Conservation (phyloP, 192 early-diverging fungal species). For the Rhizoclosmatium globosum region DNA sequence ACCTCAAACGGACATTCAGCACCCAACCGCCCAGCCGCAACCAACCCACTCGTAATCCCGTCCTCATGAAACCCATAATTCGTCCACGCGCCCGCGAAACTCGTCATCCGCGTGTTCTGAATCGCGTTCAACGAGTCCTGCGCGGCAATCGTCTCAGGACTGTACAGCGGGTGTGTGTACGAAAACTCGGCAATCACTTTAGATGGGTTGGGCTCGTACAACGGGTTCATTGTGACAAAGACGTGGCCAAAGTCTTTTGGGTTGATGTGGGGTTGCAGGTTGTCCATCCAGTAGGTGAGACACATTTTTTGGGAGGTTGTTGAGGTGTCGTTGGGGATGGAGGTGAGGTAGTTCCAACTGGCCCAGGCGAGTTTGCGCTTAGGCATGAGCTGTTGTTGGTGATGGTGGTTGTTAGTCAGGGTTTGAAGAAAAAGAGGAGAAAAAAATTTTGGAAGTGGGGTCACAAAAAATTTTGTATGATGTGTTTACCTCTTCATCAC, state of each 20-base stretch:
- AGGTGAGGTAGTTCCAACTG: conserved; percentile 68
- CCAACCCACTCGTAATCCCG: conserved; percentile 65
- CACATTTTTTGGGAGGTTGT: conserved; percentile 45
- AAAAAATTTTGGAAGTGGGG: conserved; percentile 18
- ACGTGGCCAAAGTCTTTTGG: conserved; percentile 54
- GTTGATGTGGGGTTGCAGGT: conserved; percentile 62
- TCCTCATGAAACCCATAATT: conserved; percentile 77
- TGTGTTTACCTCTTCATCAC: conserved; percentile 51
- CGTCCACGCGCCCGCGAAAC: conserved; percentile 70
- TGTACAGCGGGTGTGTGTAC: conserved; percentile 63
- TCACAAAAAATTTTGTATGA: background rate
- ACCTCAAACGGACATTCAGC: conserved; percentile 60
- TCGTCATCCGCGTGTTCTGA: conserved; percentile 57
- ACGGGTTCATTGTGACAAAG: conserved; percentile 69
- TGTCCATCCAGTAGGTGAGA: conserved; percentile 74
- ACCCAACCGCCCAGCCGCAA: conserved; percentile 60
- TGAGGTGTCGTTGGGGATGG: conserved; percentile 30
- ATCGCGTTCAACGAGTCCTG: conserved; percentile 55
- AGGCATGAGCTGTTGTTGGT: conserved; percentile 60
- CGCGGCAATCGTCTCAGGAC: conserved; percentile 53
- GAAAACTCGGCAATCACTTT: conserved; percentile 53
- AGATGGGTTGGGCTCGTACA: conserved; percentile 53
- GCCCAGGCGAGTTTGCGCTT: conserved; percentile 52
- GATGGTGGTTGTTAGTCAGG: background rate
- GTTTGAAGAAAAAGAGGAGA: background rate